Conservation (phyloP, 495 filamentous ascomycete species). For the Tetracladium setigerum region DNA sequence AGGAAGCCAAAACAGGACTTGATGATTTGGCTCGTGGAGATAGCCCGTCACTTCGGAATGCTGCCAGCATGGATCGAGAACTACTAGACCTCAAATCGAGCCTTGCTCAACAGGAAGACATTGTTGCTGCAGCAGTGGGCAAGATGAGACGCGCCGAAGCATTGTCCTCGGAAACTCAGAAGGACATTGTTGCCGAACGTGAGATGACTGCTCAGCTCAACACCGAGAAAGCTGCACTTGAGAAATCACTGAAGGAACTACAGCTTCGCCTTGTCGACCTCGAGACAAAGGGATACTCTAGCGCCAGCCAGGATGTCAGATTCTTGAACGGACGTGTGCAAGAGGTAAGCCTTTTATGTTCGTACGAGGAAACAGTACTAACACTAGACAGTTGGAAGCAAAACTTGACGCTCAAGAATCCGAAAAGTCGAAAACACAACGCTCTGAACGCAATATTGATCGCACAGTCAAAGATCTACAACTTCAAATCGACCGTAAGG, state of each 20-base stretch:
- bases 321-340: slow-evolving; percentile 93
- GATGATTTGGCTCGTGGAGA: slow-evolving; percentile 84
- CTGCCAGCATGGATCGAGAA: slow-evolving; percentile 82
- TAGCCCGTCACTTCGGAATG: slow-evolving; percentile 85
- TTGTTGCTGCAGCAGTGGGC: slow-evolving; percentile 84
- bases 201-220: slow-evolving; percentile 77
- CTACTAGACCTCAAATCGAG: slow-evolving; percentile 83
- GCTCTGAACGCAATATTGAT: slow-evolving; percentile 87
- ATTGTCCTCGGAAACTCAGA: slow-evolving; percentile 80
- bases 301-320: slow-evolving; percentile 85
- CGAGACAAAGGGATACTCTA: slow-evolving; percentile 95
- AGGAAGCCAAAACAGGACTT: slow-evolving; percentile 83
- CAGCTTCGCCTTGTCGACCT: slow-evolving; percentile 86
- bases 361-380: slow-evolving; percentile 2
- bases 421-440: slow-evolving; percentile 68
- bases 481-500: slow-evolving; percentile 83
- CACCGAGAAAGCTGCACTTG: slow-evolving; percentile 85
- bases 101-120: slow-evolving; percentile 89
- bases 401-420: slow-evolving; percentile 80
- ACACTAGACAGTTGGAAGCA: slow-evolving; percentile 65
- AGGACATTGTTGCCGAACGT: slow-evolving; percentile 86
- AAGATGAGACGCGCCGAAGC: slow-evolving; percentile 98
- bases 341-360: slow-evolving; percentile 56
- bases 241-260: slow-evolving; percentile 86
- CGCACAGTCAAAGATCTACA: slow-evolving; percentile 91